These are phyloP conservation scores for Trifolium subterraneum DNA, from an alignment of 306 rosid species.

Conservation along the genomic window DNA sequence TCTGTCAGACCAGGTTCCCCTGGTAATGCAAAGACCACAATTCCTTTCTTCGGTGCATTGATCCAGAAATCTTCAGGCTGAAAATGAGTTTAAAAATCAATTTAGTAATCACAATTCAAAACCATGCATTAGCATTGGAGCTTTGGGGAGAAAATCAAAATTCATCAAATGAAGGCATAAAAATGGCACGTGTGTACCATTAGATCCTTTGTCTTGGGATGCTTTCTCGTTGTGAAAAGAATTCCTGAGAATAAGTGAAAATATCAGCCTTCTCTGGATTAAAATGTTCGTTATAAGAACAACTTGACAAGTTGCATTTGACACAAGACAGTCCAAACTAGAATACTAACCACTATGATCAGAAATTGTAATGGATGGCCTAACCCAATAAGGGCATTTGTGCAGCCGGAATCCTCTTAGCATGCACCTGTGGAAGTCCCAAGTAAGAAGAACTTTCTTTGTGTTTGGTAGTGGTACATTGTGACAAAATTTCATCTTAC, in stretches of 20 bases:
- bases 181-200: slow-evolving; percentile 58
- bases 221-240: slow-evolving; percentile 76
- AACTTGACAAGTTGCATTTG: slow-evolving; percentile 33
- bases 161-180: slow-evolving; percentile 20
- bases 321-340: slow-evolving; percentile 27
- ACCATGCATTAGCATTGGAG: slow-evolving; percentile 25
- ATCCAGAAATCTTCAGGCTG: slow-evolving; percentile 98
- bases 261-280: slow-evolving; percentile 32
- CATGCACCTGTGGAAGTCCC: slow-evolving; percentile 76
- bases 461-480: slow-evolving; percentile 26
- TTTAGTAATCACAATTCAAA: slow-evolving; percentile 37
- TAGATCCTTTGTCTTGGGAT: slow-evolving; percentile 83
- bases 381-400: slow-evolving; percentile 90
- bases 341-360: slow-evolving; percentile 70
- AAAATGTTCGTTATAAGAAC: slow-evolving; percentile 33
- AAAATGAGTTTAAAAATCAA: slow-evolving; percentile 41
- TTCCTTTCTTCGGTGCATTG: slow-evolving; percentile 83
- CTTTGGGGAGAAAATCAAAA: slow-evolving; percentile 7
- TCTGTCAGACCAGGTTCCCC: slow-evolving; percentile 95
- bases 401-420: slow-evolving; percentile 92
- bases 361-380: slow-evolving; percentile 84
- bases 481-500: slow-evolving; percentile 50
- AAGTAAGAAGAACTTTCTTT: slow-evolving; percentile 42
- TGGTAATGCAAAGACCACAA: slow-evolving; percentile 87
- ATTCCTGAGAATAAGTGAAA: slow-evolving; percentile 63